phyloP scores from a whole-genome alignment of 192 early-diverging fungal genomes.

The Diversispora epigaea region DNA sequence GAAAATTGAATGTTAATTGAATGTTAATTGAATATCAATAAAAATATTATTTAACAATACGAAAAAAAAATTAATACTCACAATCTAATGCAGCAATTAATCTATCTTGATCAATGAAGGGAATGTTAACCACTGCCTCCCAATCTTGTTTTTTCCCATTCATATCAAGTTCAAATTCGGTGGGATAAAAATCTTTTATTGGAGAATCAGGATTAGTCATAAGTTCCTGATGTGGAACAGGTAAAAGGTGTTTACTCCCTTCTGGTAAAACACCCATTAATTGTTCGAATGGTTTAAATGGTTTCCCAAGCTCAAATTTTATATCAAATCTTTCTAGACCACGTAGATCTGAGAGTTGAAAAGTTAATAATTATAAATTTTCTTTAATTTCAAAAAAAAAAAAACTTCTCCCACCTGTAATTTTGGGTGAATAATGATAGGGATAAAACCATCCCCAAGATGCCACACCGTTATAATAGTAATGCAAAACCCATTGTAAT shows the following conservation, averaged over 20 bases:
- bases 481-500: slow-evolving; percentile 96
- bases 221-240: slow-evolving; percentile 64
- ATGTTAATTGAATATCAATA: not conserved
- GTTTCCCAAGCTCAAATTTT: slow-evolving; percentile 77
- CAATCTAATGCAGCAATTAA: slow-evolving; percentile 76
- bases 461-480: slow-evolving; percentile 94
- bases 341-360: slow-evolving; percentile 45
- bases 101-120: slow-evolving; percentile 93
- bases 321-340: slow-evolving; percentile 58
- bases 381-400: no score
- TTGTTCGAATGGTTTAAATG: slow-evolving; percentile 97
- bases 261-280: slow-evolving; percentile 98
- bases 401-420: slow-evolving; percentile 65
- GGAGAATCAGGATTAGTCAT: slow-evolving; percentile 85
- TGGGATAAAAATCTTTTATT: slow-evolving; percentile 95
- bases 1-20: not conserved
- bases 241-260: slow-evolving; percentile 80
- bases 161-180: slow-evolving; percentile 86
- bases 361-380: not conserved
- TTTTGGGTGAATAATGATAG: slow-evolving; percentile 95
- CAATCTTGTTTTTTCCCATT: slow-evolving; percentile 98
- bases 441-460: slow-evolving; percentile 99
- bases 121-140: slow-evolving; percentile 98
- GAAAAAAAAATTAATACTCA: not conserved
- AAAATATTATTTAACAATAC: not conserved